Conservation (phyloP, 108 stramenopile species). For the Cyclotella choctawhatcheeana region DNA sequence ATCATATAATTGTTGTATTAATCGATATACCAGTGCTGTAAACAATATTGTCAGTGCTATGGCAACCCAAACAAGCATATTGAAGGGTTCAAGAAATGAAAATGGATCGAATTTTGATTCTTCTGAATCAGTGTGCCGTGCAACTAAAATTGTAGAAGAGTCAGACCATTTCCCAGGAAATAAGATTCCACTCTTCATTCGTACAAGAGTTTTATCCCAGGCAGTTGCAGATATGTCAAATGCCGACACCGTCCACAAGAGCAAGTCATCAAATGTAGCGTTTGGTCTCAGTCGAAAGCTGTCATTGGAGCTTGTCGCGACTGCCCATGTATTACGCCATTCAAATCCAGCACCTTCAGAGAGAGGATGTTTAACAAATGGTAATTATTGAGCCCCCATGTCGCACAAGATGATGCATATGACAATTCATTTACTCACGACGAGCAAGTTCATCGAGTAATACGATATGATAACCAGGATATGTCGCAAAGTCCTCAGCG, state of each 20-base stretch:
- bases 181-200: constrained; percentile 32
- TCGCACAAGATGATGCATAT: too few relatives aligned
- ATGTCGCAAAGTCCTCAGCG: constrained; percentile 1
- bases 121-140: background rate
- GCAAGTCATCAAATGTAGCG: constrained; percentile 10
- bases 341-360: constrained; percentile 55
- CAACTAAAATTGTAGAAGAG: constrained; percentile 46
- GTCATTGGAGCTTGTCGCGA: background rate
- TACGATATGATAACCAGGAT: constrained; percentile 28
- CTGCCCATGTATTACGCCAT: constrained; percentile 47
- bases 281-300: background rate
- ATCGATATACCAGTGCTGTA: constrained; percentile 25
- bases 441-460: constrained; percentile 52
- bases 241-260: constrained; percentile 35
- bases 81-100: constrained; percentile 34
- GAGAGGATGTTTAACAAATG: too few relatives aligned
- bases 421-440: too few relatives aligned
- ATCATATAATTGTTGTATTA: constrained; percentile 13
- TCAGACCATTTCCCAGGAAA: constrained; percentile 45
- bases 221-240: constrained; percentile 41
- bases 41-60: constrained; percentile 35
- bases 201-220: constrained; percentile 19
- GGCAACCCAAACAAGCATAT: constrained; percentile 27
- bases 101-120: constrained; percentile 10
- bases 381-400: too few relatives aligned